Evolutionary conservation across 1,284 basidiomycete genomes (phyloP).

Genomic region (Pseudomicrostroma phylloplanum): DNA sequence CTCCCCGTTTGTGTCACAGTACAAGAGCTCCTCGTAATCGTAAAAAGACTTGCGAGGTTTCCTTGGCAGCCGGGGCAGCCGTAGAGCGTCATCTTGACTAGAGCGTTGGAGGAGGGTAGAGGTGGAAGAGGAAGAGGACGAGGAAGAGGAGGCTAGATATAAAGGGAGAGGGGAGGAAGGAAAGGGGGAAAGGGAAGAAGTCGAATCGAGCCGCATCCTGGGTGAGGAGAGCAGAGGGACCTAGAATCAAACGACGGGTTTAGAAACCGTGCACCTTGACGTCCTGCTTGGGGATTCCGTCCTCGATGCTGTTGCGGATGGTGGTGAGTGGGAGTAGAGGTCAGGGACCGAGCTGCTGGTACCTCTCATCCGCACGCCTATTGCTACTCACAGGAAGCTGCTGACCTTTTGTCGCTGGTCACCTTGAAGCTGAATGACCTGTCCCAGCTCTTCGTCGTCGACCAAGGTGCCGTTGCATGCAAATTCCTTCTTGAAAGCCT

Average conservation of each 20-base stretch:
- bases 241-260: constrained; percentile 1
- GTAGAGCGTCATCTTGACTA: too few species aligned
- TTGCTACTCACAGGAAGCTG: constrained; percentile 33
- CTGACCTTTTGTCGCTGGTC: constrained; percentile 91
- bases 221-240: background rate
- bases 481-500: constrained; percentile 99
- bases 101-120: background rate
- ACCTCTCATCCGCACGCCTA: background rate
- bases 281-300: constrained; percentile 46
- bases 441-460: constrained; percentile 90
- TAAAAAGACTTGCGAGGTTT: too few species aligned
- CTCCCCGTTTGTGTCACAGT: too few species aligned
- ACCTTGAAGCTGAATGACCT: constrained; percentile 98
- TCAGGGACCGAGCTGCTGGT: too few species aligned
- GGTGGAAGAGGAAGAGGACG: background rate
- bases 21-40: too few species aligned
- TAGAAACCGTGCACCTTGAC: constrained; percentile 51
- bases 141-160: background rate
- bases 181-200: background rate
- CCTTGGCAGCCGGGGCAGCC: too few species aligned
- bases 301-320: constrained; percentile 26
- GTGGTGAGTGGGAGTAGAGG: background rate
- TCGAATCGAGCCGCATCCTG: background rate
- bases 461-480: constrained; percentile 98
- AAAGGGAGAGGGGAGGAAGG: background rate